Evolutionary conservation across 176 grass and related monocot species (phyloP), one percentile per base, ranked within the genome.

Genomic region (Luzula sylvatica): DNA sequence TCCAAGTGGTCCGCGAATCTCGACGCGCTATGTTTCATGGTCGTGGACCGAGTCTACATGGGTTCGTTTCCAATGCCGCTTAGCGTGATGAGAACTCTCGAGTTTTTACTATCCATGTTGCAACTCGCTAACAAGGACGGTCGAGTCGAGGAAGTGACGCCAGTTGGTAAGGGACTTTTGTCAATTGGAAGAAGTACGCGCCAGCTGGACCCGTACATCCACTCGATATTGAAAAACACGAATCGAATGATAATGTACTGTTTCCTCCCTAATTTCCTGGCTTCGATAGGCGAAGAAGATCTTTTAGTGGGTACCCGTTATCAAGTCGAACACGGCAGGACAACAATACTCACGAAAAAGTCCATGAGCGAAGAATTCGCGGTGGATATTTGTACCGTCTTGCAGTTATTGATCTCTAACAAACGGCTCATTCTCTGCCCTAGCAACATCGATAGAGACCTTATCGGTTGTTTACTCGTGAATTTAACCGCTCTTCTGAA

Each of bases 201-300:
- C 38, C 86, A 90, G 56, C 85, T 98, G n/a, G 93, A 98, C 17
- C 68, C 85, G 41, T 98, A 98, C 68, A 86, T 98, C 52, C 85
- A 87, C 73, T 82, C 86, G 19, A 83, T 98, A 82, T 71, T 98
- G 72, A 87, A 92, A 65, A 98, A 98, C 52, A 98, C 93, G 27
- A 98, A 98, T 71, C 78, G 93, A 22, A 75, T 92, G 72, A 72
- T 98, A 65, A 98, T 98, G 93, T 90, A 98, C 26, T 98, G 86
- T 75, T 98, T 98, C 69, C 66, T 98, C 17, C 93, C 93, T 58
- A 79, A 64, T 45, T 98, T 86, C 56, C 72, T 98, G 19, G 86
- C 78, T 50, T 90, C 76, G 52, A 82, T 98, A 15, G 86, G 78
- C 27, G 93, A 98, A 69, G 86, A 87, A 56, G 86, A 98, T 45